These are phyloP conservation scores for Plantago major DNA, from an alignment of 257 asterid species.

Conservation along the genomic window DNA sequence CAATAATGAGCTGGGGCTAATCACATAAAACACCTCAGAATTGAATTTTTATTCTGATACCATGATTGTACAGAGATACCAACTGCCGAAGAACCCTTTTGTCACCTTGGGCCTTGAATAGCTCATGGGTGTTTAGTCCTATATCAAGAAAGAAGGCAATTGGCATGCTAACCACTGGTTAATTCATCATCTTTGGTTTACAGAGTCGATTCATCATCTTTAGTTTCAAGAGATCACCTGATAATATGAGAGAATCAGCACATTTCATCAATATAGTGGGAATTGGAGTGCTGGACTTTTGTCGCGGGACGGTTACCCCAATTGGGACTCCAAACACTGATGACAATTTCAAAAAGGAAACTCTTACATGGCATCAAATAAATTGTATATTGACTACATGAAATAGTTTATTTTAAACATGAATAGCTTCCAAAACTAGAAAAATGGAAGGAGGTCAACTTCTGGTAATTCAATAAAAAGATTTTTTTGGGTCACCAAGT, in stretches of 20 bases:
- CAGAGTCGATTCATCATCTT: background rate
- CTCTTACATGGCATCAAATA: constrained; percentile 3
- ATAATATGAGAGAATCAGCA: constrained; percentile 78
- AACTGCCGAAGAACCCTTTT: constrained; percentile 60
- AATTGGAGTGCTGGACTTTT: constrained; percentile 59
- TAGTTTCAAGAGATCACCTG: constrained; percentile 46
- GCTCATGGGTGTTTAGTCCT: constrained; percentile 70
- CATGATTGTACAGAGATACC: constrained; percentile 76
- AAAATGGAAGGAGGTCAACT: background rate
- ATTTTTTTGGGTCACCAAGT: no score
- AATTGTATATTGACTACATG: constrained; percentile 3
- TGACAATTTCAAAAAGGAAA: constrained; percentile 13
- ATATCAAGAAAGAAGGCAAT: constrained; percentile 16
- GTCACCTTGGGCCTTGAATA: constrained; percentile 85
- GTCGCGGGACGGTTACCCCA: constrained; percentile 71
- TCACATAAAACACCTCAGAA: constrained; percentile 5
- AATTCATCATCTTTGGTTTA: background rate
- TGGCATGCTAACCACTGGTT: background rate
- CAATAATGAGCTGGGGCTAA: constrained; percentile 10
- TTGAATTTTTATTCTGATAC: constrained; percentile 29
- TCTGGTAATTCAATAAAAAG: no score
- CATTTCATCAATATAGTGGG: constrained; percentile 69
- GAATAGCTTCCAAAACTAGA: constrained; percentile 6
- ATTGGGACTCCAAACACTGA: constrained; percentile 85
- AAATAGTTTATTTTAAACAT: constrained; percentile 1